These are phyloP conservation scores for Taphrina pruni DNA, from an alignment of 1,139 yeast genomes.

Conservation along the genomic window DNA sequence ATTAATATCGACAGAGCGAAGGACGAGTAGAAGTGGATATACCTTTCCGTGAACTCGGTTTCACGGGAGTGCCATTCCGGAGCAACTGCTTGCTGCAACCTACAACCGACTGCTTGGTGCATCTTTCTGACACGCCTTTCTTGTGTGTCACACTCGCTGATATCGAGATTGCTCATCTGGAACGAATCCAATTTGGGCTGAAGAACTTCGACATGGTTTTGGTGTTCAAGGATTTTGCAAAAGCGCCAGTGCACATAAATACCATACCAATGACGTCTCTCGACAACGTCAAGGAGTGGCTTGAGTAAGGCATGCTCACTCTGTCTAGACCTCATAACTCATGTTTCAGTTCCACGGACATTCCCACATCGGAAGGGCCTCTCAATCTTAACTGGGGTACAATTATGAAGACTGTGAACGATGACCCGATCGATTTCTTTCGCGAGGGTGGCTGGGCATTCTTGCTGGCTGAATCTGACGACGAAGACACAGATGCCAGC, in stretches of 20 bases:
- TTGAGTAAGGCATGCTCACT: slow-evolving; percentile 56
- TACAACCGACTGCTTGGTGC: slow-evolving; percentile 93
- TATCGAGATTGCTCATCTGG: slow-evolving; percentile 92
- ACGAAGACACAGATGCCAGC: slow-evolving; percentile 57
- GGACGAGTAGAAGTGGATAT: slow-evolving; percentile 82
- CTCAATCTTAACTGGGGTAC: slow-evolving; percentile 95
- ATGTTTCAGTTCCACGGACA: slow-evolving; percentile 58
- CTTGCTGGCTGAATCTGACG: slow-evolving; percentile 66
- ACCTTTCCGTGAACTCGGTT: slow-evolving; percentile 95
- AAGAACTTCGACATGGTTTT: slow-evolving; percentile 95
- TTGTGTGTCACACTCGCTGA: slow-evolving; percentile 88
- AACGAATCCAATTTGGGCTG: slow-evolving; percentile 95
- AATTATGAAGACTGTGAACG: slow-evolving; percentile 89
- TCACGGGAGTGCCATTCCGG: slow-evolving; percentile 96
- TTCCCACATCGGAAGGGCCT: slow-evolving; percentile 92
- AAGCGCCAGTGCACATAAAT: slow-evolving; percentile 88
- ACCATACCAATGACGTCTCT: slow-evolving; percentile 91
- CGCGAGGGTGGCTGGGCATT: slow-evolving; percentile 94
- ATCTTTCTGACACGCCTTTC: slow-evolving; percentile 93
- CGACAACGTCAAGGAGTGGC: slow-evolving; percentile 94
- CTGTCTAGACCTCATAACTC: neutral
- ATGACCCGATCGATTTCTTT: slow-evolving; percentile 94
- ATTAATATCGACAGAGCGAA: slow-evolving; percentile 31
- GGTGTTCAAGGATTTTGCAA: slow-evolving; percentile 86
- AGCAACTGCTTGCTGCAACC: slow-evolving; percentile 96